Conservation (phyloP, 768 basidiomycete genomes). For the Auricularia auricula-judae region DNA sequence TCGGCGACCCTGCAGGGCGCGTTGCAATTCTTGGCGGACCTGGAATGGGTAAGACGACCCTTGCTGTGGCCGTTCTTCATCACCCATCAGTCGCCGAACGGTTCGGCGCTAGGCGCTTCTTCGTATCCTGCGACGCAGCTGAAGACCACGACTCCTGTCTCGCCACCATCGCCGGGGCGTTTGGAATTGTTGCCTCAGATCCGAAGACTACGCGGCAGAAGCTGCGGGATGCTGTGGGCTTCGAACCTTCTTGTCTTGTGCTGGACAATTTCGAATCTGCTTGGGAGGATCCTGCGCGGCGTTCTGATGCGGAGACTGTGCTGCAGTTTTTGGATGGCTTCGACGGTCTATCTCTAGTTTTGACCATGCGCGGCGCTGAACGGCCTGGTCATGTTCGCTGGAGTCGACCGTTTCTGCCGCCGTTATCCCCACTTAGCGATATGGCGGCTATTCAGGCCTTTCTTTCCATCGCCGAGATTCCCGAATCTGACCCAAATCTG, state of each 20-base stretch:
- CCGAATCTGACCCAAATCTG: slow-evolving; percentile 13
- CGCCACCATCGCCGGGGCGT: not conserved
- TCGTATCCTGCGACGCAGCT: slow-evolving; percentile 22
- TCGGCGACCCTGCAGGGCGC: not conserved
- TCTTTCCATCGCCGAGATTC: slow-evolving; percentile 11
- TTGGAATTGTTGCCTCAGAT: not conserved
- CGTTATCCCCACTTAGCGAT: slow-evolving; percentile 11
- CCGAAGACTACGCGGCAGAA: not conserved
- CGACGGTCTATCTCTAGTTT: slow-evolving; percentile 14
- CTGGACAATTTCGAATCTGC: not conserved
- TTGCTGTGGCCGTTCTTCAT: slow-evolving; percentile 24
- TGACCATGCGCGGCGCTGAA: slow-evolving; percentile 16
- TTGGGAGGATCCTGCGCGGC: not conserved
- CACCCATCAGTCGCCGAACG: slow-evolving; percentile 11
- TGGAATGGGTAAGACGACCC: slow-evolving; percentile 30
- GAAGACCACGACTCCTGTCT: not conserved
- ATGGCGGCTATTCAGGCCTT: slow-evolving; percentile 12
- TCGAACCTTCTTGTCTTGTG: slow-evolving; percentile 8
- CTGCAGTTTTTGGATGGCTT: slow-evolving; percentile 4
- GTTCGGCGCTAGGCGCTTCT: slow-evolving; percentile 16
- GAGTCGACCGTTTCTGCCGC: slow-evolving; percentile 13
- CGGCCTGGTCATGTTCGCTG: slow-evolving; percentile 12
- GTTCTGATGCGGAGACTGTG: not conserved
- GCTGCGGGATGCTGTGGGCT: not conserved
- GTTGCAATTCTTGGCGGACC: slow-evolving; percentile 17